Evolutionary conservation across 2,329 filamentous ascomycete genomes (phyloP), one percentile per base, ranked within the genome.

Genomic region (Xylaria sp.): DNA sequence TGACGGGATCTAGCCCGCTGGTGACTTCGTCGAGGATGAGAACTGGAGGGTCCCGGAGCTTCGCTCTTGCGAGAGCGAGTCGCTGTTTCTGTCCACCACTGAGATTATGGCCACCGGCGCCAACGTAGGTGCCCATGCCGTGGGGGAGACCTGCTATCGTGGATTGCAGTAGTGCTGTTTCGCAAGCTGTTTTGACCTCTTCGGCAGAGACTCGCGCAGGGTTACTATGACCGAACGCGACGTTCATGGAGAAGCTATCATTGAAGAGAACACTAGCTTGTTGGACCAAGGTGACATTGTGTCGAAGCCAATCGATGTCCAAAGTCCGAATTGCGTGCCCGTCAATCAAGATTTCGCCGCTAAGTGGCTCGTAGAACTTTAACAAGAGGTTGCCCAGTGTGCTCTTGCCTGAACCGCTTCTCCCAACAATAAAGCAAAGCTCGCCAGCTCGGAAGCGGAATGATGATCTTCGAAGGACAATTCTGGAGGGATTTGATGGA

Each of bases 371-470:
- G 76, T 98, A 97, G 74, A 97, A 92, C 13, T 90, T 88, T 60
- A 94, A 85, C 0, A 98, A 84, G 0, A 98, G 84, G 76, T 93
- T 94, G 0, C 91, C 90, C 1, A 98, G 77, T 0, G 95, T 98
- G 74, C 94, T 97, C 79, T 98, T 98, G 0, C 95, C 95, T 1
- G 93, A 97, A 0, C 96, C 96, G 76, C 94, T 97, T 75, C 87
- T 88, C 0, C 95, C 96, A 59, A 98, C 88, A 1, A 98, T 84
- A 76, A 96, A 98, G 0, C 90, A 93, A 2, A 91, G 89, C 70
- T 92, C 85, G 0, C 92, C 91, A 0, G 91, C 85, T 0, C 90
- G 87, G 66, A 98, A 95, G 72, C 85, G 87, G 69, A 98, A 86
- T 0, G 85, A 90, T 0, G 88, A 87, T 7, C 86, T 81, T 0